A percentile compares a stretch with the other conserved stretches of the same genome.
phyloP scores from a whole-genome alignment of 2,329 filamentous ascomycete species.

The Aspergillus awamori region DNA sequence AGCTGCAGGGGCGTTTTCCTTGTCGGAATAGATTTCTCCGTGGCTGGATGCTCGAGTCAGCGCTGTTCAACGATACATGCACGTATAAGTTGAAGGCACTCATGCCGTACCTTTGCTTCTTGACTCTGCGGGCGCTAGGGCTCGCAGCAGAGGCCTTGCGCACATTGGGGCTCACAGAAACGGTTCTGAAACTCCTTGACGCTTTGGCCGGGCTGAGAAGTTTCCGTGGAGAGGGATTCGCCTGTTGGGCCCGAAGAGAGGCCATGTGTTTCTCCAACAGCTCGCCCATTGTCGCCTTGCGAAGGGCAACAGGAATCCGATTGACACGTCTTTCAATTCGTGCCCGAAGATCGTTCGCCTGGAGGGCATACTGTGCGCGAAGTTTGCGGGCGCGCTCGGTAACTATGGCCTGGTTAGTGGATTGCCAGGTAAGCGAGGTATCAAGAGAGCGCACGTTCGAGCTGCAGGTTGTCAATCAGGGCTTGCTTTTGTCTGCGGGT shows the following conservation, averaged over 20 bases:
- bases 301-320: constrained; percentile 78
- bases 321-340: constrained; percentile 93
- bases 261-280: constrained; percentile 61
- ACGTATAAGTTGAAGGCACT: not conserved
- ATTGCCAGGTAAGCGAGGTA: constrained; percentile 9
- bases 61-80: not conserved
- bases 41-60: constrained; percentile 53
- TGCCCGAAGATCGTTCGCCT: constrained; percentile 80
- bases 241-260: constrained; percentile 28
- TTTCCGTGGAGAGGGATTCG: constrained; percentile 36
- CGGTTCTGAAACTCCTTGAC: constrained; percentile 31
- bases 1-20: constrained; percentile 66
- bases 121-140: constrained; percentile 33
- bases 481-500: constrained; percentile 78
- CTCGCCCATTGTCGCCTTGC: constrained; percentile 81
- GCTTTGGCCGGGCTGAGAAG: constrained; percentile 34
- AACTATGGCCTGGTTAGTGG: constrained; percentile 57
- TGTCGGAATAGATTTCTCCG: constrained; percentile 67
- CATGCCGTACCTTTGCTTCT: constrained; percentile 35
- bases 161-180: constrained; percentile 33
- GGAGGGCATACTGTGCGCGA: constrained; percentile 83
- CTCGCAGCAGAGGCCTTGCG: constrained; percentile 33
- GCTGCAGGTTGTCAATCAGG: constrained; percentile 83
- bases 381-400: constrained; percentile 85
- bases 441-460: constrained; percentile 68